Base-by-base conservation (phyloP, 306 rosid genomes). In the Cyamopsis tetragonoloba region DNA sequence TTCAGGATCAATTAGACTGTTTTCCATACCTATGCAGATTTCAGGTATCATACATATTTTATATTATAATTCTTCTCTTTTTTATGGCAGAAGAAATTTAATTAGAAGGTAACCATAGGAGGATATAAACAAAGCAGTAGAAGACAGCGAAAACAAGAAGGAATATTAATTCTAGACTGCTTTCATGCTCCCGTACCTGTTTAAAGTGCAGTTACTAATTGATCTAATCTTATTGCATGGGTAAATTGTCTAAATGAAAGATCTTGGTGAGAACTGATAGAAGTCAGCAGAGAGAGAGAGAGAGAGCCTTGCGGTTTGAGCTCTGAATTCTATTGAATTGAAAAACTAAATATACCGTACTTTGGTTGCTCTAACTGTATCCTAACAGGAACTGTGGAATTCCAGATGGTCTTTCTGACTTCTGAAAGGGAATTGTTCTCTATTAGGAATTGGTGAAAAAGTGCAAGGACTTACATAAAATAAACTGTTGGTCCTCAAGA, bases 1-100 rank as follows among this genome's bases (percentile, higher is more conserved):
- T 93, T 68, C 99, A 93, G 81, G 99, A 93, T 81, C 99, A 93
- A 69, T 74, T 93, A 76, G 99, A 93, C 62, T 93, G 99, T 84
- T 90, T 93, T 66, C 97, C 99, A 7, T 81, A 88, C 82, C 86
- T 93, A 44, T 86, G 99, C 78, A 85, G 97, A 85, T 93, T 90
- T 76, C 99, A 90, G 97, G 99, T 93, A 77, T 51, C 46, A 14
- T 62, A 5, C 43, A 20, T 50, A 26, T 49, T 50, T 48, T 37
- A 43, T 65, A 70, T 17, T 56, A 68, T 64, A 62, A 26, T 31
- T 31, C 18, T 26, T 38, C 42, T 64, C 31, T 31, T 48, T 24
- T 41, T 19, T 12, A 50, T 70, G 30, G 42, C 12, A 49, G 62
- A 43, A 44, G 35, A 34, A 67, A 27, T 48, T 32, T 23, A 41